Evolutionary conservation across 306 rosid genomes (phyloP).

Genomic region (Castanospermum australe): DNA sequence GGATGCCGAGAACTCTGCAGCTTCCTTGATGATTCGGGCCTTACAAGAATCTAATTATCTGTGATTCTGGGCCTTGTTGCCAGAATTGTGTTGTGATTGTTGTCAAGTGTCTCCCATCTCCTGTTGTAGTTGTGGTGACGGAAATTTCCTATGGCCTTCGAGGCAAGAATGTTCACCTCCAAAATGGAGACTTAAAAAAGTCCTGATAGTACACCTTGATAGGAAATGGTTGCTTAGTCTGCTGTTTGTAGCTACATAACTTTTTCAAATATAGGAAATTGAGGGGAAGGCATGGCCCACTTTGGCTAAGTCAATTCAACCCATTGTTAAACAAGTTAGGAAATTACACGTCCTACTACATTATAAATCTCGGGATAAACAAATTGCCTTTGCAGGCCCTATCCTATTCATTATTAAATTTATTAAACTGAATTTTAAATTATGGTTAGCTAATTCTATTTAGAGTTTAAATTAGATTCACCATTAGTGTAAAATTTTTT

Average conservation of each 20-base stretch:
- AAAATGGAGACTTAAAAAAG: background rate
- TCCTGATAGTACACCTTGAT: background rate
- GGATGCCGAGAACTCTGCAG: slow-evolving; percentile 73
- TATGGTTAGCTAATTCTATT: no score
- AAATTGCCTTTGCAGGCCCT: no score
- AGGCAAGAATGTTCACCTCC: background rate
- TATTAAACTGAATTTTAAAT: no score
- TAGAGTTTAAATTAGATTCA: no score
- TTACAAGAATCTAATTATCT: slow-evolving; percentile 37
- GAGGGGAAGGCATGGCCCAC: background rate
- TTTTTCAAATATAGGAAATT: background rate
- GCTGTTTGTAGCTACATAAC: background rate
- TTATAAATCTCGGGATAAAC: background rate
- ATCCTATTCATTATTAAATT: no score
- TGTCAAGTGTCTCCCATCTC: background rate
- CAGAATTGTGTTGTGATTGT: background rate
- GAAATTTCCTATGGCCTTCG: no score
- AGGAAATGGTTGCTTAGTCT: background rate
- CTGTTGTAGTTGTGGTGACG: background rate
- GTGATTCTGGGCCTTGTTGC: slow-evolving; percentile 3
- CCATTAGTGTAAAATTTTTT: no score
- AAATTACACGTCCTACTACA: background rate
- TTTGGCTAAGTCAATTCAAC: background rate
- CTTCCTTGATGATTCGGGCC: slow-evolving; percentile 59
- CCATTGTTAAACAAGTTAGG: background rate